Evolutionary conservation across 345 rosid species (phyloP).

Genomic region (Carallia brachiata): DNA sequence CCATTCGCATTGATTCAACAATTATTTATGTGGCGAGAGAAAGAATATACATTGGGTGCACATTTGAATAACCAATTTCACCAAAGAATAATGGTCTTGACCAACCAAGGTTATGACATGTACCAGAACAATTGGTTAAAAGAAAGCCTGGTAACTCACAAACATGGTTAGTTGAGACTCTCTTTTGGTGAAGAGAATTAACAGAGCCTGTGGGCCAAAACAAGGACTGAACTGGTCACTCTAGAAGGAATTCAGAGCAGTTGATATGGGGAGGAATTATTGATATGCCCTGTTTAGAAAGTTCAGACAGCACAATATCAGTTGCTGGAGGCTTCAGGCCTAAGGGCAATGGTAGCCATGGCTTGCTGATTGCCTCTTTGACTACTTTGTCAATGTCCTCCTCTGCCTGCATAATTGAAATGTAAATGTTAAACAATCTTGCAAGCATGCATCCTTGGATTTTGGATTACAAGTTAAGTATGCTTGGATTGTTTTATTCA

Average conservation of each 20-base stretch:
- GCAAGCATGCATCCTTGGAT: background rate
- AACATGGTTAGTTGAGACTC: background rate
- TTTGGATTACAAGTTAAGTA: background rate
- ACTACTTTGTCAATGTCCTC: conserved; percentile 73
- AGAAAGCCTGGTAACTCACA: background rate
- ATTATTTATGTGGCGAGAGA: background rate
- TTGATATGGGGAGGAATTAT: conserved; percentile 48
- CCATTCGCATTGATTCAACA: too few relatives aligned
- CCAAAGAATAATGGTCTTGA: background rate
- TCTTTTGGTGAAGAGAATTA: too few relatives aligned
- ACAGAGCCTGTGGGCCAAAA: background rate
- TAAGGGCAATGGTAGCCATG: conserved; percentile 86
- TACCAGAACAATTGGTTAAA: background rate
- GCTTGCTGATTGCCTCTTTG: conserved; percentile 86
- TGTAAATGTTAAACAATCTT: background rate
- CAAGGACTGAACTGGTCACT: background rate
- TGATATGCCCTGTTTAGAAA: conserved; percentile 74
- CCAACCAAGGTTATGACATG: background rate
- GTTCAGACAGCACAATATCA: conserved; percentile 76
- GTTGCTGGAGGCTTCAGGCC: conserved; percentile 86
- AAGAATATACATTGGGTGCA: background rate
- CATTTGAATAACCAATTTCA: background rate
- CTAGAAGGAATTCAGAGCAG: conserved; percentile 34
- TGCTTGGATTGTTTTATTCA: background rate
- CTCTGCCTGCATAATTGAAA: conserved; percentile 51